Percentiles rank a stretch among this genome's conserved stretches.
Evolutionary conservation across 805 yeast species (phyloP).

Genomic region (Isabelozyma pseudorhagii): DNA sequence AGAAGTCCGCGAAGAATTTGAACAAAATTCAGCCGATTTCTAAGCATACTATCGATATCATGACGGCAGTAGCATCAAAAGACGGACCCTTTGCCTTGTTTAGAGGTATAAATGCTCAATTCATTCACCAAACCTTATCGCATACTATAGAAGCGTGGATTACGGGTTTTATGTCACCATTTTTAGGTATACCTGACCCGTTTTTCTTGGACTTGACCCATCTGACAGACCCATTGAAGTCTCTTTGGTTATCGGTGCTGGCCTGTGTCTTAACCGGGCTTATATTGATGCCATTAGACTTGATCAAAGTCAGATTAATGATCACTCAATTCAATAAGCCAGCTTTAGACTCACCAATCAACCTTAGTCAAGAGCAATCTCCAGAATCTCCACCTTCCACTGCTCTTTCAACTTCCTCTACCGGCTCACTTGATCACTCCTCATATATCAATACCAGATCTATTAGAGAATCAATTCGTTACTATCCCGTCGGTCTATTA

Average conservation of each 20-base stretch:
- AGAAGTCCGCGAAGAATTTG: neutral
- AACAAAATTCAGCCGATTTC: constrained; percentile 52
- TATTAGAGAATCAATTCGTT: constrained; percentile 62
- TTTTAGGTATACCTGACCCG: constrained; percentile 84
- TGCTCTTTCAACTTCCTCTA: neutral
- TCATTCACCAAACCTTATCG: constrained; percentile 69
- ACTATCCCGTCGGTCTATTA: constrained; percentile 55
- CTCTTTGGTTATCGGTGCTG: constrained; percentile 63
- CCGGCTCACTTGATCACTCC: neutral
- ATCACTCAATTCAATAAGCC: constrained; percentile 56
- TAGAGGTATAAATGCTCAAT: constrained; percentile 76
- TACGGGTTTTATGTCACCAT: constrained; percentile 81
- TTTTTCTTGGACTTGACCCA: constrained; percentile 78
- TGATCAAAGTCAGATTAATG: constrained; percentile 74
- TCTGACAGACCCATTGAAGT: constrained; percentile 68
- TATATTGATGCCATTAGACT: constrained; percentile 73
- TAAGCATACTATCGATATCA: constrained; percentile 62
- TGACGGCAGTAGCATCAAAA: constrained; percentile 59
- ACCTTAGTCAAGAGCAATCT: constrained; percentile 1
- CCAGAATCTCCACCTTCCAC: neutral
- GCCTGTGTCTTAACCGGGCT: constrained; percentile 74
- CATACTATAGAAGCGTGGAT: constrained; percentile 88
- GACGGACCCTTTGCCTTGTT: constrained; percentile 73
- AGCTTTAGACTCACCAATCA: neutral
- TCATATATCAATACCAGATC: constrained; percentile 47